phyloP scores from a whole-genome alignment of 139 green algal species.

The Micromonas commoda region DNA sequence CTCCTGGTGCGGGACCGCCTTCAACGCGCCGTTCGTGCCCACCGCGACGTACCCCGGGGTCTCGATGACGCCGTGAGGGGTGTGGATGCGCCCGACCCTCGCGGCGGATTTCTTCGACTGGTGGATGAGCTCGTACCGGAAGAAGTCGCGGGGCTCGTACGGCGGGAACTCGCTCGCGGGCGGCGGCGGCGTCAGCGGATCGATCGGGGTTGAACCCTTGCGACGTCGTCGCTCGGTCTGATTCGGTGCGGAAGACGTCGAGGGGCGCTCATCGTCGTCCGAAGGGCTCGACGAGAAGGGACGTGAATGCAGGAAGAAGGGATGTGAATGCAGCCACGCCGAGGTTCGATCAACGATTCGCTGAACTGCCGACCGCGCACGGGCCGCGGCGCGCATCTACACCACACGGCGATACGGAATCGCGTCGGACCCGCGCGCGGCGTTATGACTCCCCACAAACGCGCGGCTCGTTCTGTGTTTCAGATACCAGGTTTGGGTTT shows the following conservation, averaged over 20 bases:
- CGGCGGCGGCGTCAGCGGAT: not conserved
- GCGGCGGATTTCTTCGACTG: slow-evolving; percentile 25
- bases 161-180: not conserved
- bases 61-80: slow-evolving; percentile 32
- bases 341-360: too few species aligned
- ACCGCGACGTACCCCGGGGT: slow-evolving; percentile 50
- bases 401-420: too few species aligned
- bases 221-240: not conserved
- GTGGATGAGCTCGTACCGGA: slow-evolving; percentile 21
- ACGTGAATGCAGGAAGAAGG: too few species aligned
- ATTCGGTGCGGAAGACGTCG: not conserved
- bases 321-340: too few species aligned
- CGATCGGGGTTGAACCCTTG: not conserved
- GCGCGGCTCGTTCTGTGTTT: too few species aligned
- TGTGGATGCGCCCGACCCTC: slow-evolving; percentile 28
- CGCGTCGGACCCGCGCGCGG: too few species aligned
- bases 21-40: slow-evolving; percentile 49
- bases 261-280: slow-evolving; percentile 2
- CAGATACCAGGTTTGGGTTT: too few species aligned
- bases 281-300: too few species aligned
- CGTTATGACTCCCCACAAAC: too few species aligned
- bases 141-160: not conserved
- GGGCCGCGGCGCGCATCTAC: too few species aligned
- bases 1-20: slow-evolving; percentile 31
- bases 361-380: too few species aligned